phyloP scores from a whole-genome alignment of 768 basidiomycete genomes.

The Psilocybe azurescens region DNA sequence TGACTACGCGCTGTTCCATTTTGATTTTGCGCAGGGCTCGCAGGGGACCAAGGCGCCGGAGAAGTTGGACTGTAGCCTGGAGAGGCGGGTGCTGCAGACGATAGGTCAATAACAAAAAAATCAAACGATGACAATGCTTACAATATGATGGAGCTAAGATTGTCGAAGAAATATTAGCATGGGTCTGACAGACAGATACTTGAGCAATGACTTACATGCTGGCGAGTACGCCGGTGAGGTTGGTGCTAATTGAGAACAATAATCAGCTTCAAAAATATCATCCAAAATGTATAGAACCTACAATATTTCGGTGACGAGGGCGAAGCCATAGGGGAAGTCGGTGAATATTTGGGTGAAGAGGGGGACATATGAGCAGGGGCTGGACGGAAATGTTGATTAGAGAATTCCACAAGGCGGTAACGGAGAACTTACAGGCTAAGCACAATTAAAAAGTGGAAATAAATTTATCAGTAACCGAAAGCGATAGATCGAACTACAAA shows the following conservation, averaged over 20 bases:
- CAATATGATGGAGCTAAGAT: constrained; percentile 76
- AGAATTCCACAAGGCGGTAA: neutral
- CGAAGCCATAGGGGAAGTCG: constrained; percentile 88
- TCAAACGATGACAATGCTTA: constrained; percentile 38
- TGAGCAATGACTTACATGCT: constrained; percentile 63
- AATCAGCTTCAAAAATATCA: neutral
- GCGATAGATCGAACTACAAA: constrained; percentile 1
- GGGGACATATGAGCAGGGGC: constrained; percentile 87
- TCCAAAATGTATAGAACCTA: constrained; percentile 42
- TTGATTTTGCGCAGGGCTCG: constrained; percentile 76
- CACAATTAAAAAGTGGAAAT: constrained; percentile 5
- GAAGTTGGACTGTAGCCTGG: constrained; percentile 89
- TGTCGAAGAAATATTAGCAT: constrained; percentile 2
- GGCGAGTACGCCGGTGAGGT: constrained; percentile 90
- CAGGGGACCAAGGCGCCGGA: constrained; percentile 76
- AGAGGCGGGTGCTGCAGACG: constrained; percentile 71
- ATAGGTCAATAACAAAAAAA: constrained; percentile 21
- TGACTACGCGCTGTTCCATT: constrained; percentile 48
- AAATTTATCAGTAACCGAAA: constrained; percentile 23
- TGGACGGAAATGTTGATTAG: constrained; percentile 25
- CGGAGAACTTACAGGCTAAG: constrained; percentile 63
- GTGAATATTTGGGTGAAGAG: constrained; percentile 91
- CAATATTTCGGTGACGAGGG: constrained; percentile 94
- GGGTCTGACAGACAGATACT: neutral
- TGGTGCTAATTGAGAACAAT: constrained; percentile 56